Percentiles rank a stretch among this genome's conserved stretches.
phyloP scores from a whole-genome alignment of 1,284 basidiomycete species.

The Ustilago esculenta region DNA sequence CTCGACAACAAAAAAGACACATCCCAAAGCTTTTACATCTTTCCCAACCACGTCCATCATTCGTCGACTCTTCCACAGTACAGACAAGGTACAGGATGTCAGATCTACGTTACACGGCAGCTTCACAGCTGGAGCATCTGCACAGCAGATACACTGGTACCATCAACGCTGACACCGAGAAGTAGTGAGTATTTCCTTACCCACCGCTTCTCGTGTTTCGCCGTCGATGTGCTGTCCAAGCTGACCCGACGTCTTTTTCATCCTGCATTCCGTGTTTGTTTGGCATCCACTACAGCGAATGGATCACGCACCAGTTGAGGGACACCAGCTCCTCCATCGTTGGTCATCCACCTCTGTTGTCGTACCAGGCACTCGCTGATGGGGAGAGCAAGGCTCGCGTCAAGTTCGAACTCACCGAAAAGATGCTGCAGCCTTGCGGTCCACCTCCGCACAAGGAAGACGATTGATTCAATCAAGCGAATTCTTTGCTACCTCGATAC shows the following conservation, averaged over 20 bases:
- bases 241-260: constrained; percentile 11
- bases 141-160: constrained; percentile 96
- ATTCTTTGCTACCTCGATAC: constrained; percentile 11
- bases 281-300: constrained; percentile 75
- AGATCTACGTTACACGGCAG: constrained; percentile 44
- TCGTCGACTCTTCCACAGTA: background rate
- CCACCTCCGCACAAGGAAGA: constrained; percentile 93
- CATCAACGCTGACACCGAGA: constrained; percentile 64
- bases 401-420: constrained; percentile 81
- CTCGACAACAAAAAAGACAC: background rate
- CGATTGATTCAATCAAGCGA: constrained; percentile 67
- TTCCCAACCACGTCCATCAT: background rate
- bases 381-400: constrained; percentile 87
- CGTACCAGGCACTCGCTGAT: constrained; percentile 90
- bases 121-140: constrained; percentile 69
- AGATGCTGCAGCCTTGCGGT: constrained; percentile 98
- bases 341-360: constrained; percentile 85
- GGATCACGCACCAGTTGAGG: constrained; percentile 95
- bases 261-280: background rate
- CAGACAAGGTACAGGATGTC: constrained; percentile 22
- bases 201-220: constrained; percentile 9
- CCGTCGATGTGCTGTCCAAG: constrained; percentile 2
- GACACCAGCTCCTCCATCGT: constrained; percentile 92
- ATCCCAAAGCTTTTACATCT: background rate
- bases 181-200: constrained; percentile 53